Percentiles rank a stretch among this genome's conserved stretches.
These are phyloP conservation scores for Volutella citrinella DNA, from an alignment of 2,329 filamentous ascomycete species.

Conservation along the genomic window DNA sequence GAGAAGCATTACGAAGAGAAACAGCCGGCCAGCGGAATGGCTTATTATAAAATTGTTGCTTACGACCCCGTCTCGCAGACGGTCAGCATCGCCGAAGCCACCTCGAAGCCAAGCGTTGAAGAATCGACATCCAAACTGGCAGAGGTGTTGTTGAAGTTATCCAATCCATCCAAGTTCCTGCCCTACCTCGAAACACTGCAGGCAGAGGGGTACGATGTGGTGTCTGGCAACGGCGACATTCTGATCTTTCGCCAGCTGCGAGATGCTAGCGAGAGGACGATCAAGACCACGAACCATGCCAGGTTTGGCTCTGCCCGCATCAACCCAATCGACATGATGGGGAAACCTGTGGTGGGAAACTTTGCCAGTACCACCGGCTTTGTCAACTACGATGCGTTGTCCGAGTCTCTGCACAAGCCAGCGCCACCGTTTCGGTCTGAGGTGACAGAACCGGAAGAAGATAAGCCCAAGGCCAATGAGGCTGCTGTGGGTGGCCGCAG, in stretches of 20 bases:
- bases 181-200: slow-evolving; percentile 59
- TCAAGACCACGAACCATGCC: background rate
- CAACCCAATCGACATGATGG: slow-evolving; percentile 60
- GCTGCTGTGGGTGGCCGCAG: too few relatives aligned
- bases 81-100: slow-evolving; percentile 59
- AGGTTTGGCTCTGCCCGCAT: slow-evolving; percentile 26
- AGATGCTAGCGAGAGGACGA: background rate
- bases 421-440: slow-evolving; percentile 35
- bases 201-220: slow-evolving; percentile 63
- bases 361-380: slow-evolving; percentile 66
- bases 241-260: slow-evolving; percentile 64
- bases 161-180: slow-evolving; percentile 63
- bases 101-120: slow-evolving; percentile 48
- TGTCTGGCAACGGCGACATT: slow-evolving; percentile 60
- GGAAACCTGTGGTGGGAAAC: slow-evolving; percentile 47
- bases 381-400: slow-evolving; percentile 55
- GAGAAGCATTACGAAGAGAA: slow-evolving; percentile 29
- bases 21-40: slow-evolving; percentile 4
- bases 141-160: slow-evolving; percentile 58
- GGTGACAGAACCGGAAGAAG: slow-evolving; percentile 44
- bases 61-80: slow-evolving; percentile 59
- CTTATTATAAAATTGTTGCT: slow-evolving; percentile 62
- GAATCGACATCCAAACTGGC: slow-evolving; percentile 54
- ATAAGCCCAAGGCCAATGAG: slow-evolving; percentile 22
- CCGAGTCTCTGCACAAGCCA: slow-evolving; percentile 26